Evolutionary conservation across 345 rosid genomes (phyloP), one percentile per base, ranked within the genome.

Genomic region (Murraya paniculata): DNA sequence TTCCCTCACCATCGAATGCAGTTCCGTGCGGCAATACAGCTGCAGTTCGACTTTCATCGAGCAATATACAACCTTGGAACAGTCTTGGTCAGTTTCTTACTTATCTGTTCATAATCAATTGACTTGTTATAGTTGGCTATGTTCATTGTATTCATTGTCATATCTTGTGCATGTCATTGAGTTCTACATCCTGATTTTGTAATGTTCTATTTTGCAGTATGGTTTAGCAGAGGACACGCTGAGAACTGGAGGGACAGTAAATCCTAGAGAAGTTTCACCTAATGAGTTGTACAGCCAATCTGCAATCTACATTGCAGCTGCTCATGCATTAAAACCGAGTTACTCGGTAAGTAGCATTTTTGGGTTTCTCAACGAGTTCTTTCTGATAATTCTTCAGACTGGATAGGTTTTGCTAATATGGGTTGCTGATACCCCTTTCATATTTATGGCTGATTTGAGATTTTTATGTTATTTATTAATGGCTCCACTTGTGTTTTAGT

Each of bases 31-130:
- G 99, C 98, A 65, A 96, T 96, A 87, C 90, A 86, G 82, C 84
- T 94, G 88, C 99, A 96, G 65, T 96, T 92, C 82, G 98, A 94
- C 85, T 96, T 96, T 82, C 99, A 94, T 82, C 84, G 99, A 86
- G 99, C 95, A 81, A 96, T 96, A 64, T 92, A 94, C 93, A 94
- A 96, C 87, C 98, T 94, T 27, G 99, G 99, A 85, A 96, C 99
- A 79, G 99, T 96, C 78, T 83, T 96, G 94, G 98, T 92, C 30
- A 86, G 92, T 86, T 81, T 60, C 73, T 79, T 71, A 38, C 50
- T 81, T 83, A 60, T 71, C 80, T 41, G 14, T 67, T 72, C 27
- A 57, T 71, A 64, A 60, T 33, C 76, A 76, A 59, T 5, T 64
- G 48, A n/a, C 77, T 14, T 48, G 4, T 55, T 50, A 13, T 58